phyloP scores from a whole-genome alignment of 176 grass and related monocot genomes.

The Puccinellia tenuiflora region DNA sequence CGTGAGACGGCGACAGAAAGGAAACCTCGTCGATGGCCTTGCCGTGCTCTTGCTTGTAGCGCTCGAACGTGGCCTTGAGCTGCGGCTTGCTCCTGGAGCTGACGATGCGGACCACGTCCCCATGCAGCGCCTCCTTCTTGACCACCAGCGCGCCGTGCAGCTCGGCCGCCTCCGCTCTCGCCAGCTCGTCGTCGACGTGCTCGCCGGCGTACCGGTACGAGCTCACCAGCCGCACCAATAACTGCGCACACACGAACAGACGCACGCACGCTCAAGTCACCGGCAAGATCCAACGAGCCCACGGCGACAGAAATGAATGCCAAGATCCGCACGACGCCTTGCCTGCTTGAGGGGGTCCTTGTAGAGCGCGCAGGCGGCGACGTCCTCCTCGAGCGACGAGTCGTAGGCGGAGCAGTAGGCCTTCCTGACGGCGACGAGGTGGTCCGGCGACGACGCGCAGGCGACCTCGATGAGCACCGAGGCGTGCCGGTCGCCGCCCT shows the following conservation, averaged over 20 bases:
- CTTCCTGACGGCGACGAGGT: slow-evolving; percentile 84
- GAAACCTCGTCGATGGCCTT: slow-evolving; percentile 58
- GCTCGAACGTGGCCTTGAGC: slow-evolving; percentile 53
- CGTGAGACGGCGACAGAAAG: background rate
- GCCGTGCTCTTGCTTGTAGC: slow-evolving; percentile 52
- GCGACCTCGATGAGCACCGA: slow-evolving; percentile 80
- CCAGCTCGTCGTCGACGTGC: slow-evolving; percentile 35
- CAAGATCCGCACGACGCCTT: background rate
- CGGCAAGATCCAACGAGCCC: background rate
- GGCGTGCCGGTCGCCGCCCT: slow-evolving; percentile 32
- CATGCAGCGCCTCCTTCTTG: slow-evolving; percentile 37
- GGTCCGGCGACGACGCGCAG: slow-evolving; percentile 78
- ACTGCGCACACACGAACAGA: slow-evolving; percentile 18
- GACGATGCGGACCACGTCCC: slow-evolving; percentile 60
- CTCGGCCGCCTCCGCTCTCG: slow-evolving; percentile 47
- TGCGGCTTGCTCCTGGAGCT: slow-evolving; percentile 76
- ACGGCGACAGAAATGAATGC: background rate
- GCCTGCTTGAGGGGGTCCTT: slow-evolving; percentile 54
- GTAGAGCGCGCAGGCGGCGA: slow-evolving; percentile 47
- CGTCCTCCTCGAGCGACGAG: slow-evolving; percentile 76
- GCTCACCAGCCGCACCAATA: slow-evolving; percentile 63
- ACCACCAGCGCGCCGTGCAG: slow-evolving; percentile 36
- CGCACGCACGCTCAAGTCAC: background rate
- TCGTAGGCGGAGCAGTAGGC: slow-evolving; percentile 61
- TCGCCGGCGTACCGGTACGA: slow-evolving; percentile 70